A percentile compares a stretch with the other conserved stretches of the same genome.
phyloP scores from a whole-genome alignment of 164 flowering plant genomes.

The Litsea cubeba region DNA sequence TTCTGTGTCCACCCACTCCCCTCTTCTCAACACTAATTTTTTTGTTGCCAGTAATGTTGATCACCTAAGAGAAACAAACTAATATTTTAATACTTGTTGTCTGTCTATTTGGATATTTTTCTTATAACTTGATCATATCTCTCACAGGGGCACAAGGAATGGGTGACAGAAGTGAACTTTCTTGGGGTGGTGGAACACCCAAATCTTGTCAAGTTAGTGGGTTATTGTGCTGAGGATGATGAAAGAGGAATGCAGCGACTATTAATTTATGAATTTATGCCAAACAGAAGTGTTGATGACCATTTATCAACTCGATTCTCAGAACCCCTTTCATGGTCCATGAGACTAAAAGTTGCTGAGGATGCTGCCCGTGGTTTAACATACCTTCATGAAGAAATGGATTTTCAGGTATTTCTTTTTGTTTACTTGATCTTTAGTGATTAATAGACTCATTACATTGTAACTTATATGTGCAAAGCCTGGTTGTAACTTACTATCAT shows the following conservation, averaged over 20 bases:
- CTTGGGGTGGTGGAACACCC: slow-evolving; percentile 92
- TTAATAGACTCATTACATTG: too few relatives aligned
- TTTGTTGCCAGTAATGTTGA: too few relatives aligned
- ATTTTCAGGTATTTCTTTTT: slow-evolving; percentile 61
- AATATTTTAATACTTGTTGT: background rate
- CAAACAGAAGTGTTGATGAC: slow-evolving; percentile 76
- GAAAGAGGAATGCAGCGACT: slow-evolving; percentile 94
- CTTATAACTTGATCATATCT: background rate
- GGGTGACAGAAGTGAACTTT: slow-evolving; percentile 96
- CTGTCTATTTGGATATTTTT: background rate
- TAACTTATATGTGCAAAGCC: too few relatives aligned
- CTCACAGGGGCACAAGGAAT: slow-evolving; percentile 88
- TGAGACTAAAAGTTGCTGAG: slow-evolving; percentile 75
- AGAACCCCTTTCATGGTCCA: slow-evolving; percentile 63
- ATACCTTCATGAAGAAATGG: slow-evolving; percentile 89
- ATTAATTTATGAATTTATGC: slow-evolving; percentile 79
- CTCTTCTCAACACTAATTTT: too few relatives aligned
- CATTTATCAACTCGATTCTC: slow-evolving; percentile 56
- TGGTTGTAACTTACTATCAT: too few relatives aligned
- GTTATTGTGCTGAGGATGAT: slow-evolving; percentile 91
- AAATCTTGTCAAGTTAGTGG: slow-evolving; percentile 84
- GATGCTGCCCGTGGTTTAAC: slow-evolving; percentile 92
- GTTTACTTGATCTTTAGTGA: background rate
- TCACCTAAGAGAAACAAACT: too few relatives aligned
- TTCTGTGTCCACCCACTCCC: too few relatives aligned